Percentiles rank a stretch among this genome's conserved stretches.
These are phyloP conservation scores for Paradendryphiella salina DNA, from an alignment of 2,329 filamentous ascomycete species.

Conservation along the genomic window DNA sequence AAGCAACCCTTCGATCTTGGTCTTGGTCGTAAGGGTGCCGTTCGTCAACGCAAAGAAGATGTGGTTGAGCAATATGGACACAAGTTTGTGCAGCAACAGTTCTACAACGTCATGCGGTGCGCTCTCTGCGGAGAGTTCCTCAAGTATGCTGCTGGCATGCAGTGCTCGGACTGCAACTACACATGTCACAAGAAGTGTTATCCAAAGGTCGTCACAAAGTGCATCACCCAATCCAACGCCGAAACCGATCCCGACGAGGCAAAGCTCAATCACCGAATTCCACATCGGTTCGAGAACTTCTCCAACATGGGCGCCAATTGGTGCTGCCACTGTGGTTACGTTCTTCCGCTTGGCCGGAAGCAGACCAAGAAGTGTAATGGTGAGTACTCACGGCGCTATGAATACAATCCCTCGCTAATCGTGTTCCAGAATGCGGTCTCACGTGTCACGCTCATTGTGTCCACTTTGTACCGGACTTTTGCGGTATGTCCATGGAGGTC, in stretches of 20 bases:
- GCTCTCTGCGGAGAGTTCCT: conserved; percentile 97
- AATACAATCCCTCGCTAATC: conserved; percentile 24
- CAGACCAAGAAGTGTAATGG: conserved; percentile 90
- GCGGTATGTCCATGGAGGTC: conserved; percentile 97
- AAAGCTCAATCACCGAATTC: conserved; percentile 99
- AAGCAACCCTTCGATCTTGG: conserved; percentile 82
- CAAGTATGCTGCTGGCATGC: conserved; percentile 98
- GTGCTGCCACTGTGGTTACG: conserved; percentile 98
- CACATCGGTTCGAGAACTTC: conserved; percentile 94
- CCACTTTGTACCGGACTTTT: conserved; percentile 97
- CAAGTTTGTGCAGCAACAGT: conserved; percentile 98
- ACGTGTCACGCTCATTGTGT: conserved; percentile 90
- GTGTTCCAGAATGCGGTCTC: conserved; percentile 74
- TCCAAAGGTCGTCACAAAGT: conserved; percentile 94
- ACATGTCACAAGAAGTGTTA: conserved; percentile 99
- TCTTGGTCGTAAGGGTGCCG: conserved; percentile 90
- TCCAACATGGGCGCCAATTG: conserved; percentile 98
- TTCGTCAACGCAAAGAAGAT: conserved; percentile 96
- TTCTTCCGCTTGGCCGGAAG: conserved; percentile 91
- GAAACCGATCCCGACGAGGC: conserved; percentile 98
- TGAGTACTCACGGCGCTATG: conserved; percentile 49
- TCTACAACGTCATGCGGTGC: conserved; percentile 99
- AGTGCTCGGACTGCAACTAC: conserved; percentile 99
- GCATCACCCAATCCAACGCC: conserved; percentile 98
- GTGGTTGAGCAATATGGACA: conserved; percentile 98